Percentiles rank a stretch among this genome's conserved stretches.
Conservation (phyloP, 495 filamentous ascomycete species). For the Talaromyces thailandensis region DNA sequence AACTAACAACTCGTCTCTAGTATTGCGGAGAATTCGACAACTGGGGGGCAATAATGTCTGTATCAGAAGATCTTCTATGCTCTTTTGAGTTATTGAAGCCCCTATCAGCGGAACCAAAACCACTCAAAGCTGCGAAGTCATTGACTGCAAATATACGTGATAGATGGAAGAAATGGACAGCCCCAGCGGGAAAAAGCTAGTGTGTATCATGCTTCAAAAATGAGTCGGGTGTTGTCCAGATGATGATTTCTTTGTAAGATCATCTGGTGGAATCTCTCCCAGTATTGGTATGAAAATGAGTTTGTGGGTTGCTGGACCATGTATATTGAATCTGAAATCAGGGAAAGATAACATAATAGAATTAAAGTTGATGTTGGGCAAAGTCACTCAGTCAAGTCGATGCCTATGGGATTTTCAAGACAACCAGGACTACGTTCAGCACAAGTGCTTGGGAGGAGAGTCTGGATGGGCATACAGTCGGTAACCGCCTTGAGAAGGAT, state of each 20-base stretch:
- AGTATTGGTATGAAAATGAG: background rate
- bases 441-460: too few species aligned
- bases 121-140: background rate
- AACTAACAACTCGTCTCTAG: conserved; percentile 34
- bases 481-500: too few species aligned
- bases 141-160: background rate
- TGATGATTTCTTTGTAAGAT: background rate
- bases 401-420: too few species aligned
- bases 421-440: too few species aligned
- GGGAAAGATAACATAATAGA: too few species aligned
- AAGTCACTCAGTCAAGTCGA: too few species aligned
- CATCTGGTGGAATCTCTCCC: background rate
- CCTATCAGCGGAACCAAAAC: conserved; percentile 26
- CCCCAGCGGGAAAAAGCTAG: background rate
- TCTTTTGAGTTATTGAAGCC: conserved; percentile 96
- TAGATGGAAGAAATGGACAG: background rate
- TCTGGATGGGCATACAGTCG: too few species aligned
- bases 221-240: background rate
- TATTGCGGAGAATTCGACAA: conserved; percentile 99
- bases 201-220: background rate
- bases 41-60: conserved; percentile 98
- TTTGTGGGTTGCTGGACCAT: too few species aligned
- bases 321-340: too few species aligned
- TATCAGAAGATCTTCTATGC: conserved; percentile 84
- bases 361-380: too few species aligned